Conservation (phyloP, 352 stramenopile genomes). For the Phytopythium mirpurense region DNA sequence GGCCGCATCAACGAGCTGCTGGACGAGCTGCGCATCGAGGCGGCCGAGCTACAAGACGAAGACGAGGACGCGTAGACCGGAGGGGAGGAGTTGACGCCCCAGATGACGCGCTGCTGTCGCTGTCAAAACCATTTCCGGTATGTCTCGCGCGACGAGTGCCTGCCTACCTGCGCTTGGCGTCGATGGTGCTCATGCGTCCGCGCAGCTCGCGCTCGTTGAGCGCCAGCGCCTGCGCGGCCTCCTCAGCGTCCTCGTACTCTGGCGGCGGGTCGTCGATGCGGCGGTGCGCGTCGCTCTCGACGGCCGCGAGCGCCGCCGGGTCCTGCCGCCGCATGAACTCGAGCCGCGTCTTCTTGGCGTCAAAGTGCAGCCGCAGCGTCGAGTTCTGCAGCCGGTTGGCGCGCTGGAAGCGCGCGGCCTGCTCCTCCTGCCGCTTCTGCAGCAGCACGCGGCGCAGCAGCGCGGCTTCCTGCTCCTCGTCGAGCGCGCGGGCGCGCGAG, state of each 20-base stretch:
- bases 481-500: slow-evolving; percentile 12
- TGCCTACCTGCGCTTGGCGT: slow-evolving; percentile 12
- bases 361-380: slow-evolving; percentile 67
- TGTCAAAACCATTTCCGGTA: too few relatives aligned
- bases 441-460: slow-evolving; percentile 52
- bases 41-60: slow-evolving; percentile 37
- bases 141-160: neutral
- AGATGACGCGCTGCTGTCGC: too few relatives aligned
- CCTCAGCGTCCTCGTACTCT: slow-evolving; percentile 38
- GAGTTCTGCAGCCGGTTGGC: slow-evolving; percentile 57
- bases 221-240: slow-evolving; percentile 25
- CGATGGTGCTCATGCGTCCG: slow-evolving; percentile 48
- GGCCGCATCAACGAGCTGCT: slow-evolving; percentile 75
- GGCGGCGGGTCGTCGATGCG: slow-evolving; percentile 45
- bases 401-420: slow-evolving; percentile 52
- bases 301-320: slow-evolving; percentile 40
- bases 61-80: slow-evolving; percentile 4
- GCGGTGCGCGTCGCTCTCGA: slow-evolving; percentile 37
- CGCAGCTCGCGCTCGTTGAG: slow-evolving; percentile 57
- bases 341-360: slow-evolving; percentile 65
- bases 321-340: slow-evolving; percentile 68
- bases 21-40: slow-evolving; percentile 55
- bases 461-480: slow-evolving; percentile 18
- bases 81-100: neutral
- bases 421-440: slow-evolving; percentile 67